phyloP scores from a whole-genome alignment of 2,329 filamentous ascomycete genomes.

The Huntiella savannae region DNA sequence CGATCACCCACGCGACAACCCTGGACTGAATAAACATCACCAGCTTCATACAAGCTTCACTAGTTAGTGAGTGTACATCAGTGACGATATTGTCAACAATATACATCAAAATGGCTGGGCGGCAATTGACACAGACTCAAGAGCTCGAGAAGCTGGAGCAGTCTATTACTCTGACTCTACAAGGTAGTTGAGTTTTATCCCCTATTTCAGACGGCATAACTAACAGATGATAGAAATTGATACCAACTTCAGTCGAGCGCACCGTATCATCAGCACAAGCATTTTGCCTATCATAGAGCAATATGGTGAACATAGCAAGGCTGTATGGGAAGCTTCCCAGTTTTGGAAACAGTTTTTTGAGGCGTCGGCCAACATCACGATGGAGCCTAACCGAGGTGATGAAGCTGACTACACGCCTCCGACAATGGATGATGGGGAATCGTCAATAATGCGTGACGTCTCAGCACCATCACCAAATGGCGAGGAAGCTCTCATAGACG shows the following conservation, averaged over 20 bases:
- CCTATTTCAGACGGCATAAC: neutral
- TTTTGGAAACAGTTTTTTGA: slow-evolving; percentile 99
- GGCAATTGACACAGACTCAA: slow-evolving; percentile 64
- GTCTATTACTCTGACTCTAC: slow-evolving; percentile 84
- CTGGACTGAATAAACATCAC: neutral
- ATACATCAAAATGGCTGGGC: slow-evolving; percentile 27
- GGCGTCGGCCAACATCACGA: slow-evolving; percentile 87
- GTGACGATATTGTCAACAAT: neutral
- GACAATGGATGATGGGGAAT: slow-evolving; percentile 29
- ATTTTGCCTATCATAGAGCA: slow-evolving; percentile 88
- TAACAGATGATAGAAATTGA: slow-evolving; percentile 57
- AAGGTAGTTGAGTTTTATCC: slow-evolving; percentile 36
- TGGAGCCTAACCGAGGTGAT: slow-evolving; percentile 82
- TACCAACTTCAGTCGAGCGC: slow-evolving; percentile 90
- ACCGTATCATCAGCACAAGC: slow-evolving; percentile 84
- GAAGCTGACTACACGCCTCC: slow-evolving; percentile 37
- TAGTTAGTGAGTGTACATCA: neutral
- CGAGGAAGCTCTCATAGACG: no score
- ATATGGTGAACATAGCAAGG: slow-evolving; percentile 80
- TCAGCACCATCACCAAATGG: slow-evolving; percentile 15
- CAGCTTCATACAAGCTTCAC: neutral
- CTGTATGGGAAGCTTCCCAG: slow-evolving; percentile 95
- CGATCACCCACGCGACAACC: no score
- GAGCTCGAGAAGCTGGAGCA: slow-evolving; percentile 93
- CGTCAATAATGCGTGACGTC: slow-evolving; percentile 36